phyloP scores from a whole-genome alignment of 2,329 filamentous ascomycete species.

The Xylariaceae sp. region DNA sequence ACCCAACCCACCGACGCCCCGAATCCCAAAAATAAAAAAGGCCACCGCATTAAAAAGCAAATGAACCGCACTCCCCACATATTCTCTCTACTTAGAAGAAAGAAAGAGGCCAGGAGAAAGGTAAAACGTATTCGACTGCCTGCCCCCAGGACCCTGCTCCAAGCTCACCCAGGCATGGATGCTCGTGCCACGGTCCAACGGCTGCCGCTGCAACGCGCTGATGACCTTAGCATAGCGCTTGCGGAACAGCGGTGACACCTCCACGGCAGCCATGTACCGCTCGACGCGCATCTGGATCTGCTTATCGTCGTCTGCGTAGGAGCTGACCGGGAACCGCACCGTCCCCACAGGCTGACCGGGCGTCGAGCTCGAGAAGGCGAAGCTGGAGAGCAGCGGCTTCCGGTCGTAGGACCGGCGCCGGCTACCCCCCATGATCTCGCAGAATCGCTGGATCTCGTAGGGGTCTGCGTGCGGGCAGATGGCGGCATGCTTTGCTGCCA shows the following conservation, averaged over 20 bases:
- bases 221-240: constrained; percentile 11
- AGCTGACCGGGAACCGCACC: constrained; percentile 17
- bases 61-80: neutral
- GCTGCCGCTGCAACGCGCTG: constrained; percentile 15
- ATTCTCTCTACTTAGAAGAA: neutral
- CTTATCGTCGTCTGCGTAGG: constrained; percentile 12
- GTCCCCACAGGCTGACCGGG: constrained; percentile 9
- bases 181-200: constrained; percentile 5
- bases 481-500: constrained; percentile 12
- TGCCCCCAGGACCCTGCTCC: constrained; percentile 11
- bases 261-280: constrained; percentile 9
- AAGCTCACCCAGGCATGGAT: constrained; percentile 20
- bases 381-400: constrained; percentile 17
- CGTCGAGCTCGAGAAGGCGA: constrained; percentile 14
- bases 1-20: too few species aligned
- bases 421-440: constrained; percentile 10
- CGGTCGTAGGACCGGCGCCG: constrained; percentile 9
- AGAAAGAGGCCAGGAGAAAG: constrained; percentile 17
- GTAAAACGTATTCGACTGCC: constrained; percentile 15
- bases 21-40: too few species aligned
- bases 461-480: constrained; percentile 10
- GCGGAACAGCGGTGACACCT: constrained; percentile 4
- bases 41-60: neutral
- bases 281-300: constrained; percentile 13
- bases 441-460: constrained; percentile 21